phyloP scores from a whole-genome alignment of 192 early-diverging fungal genomes.

The Entomortierella beljakovae region DNA sequence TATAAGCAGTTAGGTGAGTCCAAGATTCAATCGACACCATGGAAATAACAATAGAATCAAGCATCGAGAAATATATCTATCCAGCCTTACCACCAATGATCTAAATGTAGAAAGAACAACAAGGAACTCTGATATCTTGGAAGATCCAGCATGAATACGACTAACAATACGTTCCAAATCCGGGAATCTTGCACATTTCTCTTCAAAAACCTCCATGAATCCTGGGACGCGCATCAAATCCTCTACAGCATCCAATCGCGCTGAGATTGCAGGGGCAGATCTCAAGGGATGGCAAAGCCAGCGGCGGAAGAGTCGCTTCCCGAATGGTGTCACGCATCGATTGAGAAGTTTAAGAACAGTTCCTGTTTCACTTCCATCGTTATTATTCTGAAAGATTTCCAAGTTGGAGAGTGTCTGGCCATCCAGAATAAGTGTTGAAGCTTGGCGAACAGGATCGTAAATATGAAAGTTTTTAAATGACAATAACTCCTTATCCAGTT shows the following conservation, averaged over 20 bases:
- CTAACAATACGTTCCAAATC: conserved; percentile 94
- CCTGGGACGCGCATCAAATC: conserved; percentile 72
- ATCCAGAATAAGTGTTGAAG: conserved; percentile 85
- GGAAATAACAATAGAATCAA: background rate
- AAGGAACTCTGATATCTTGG: conserved; percentile 89
- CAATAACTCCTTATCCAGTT: conserved; percentile 86
- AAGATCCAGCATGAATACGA: conserved; percentile 87
- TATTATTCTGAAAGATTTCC: conserved; percentile 89
- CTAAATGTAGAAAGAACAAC: conserved; percentile 69
- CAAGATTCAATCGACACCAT: too few species aligned
- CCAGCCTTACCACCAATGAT: conserved; percentile 58
- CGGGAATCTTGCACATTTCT: conserved; percentile 67
- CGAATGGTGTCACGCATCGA: conserved; percentile 90
- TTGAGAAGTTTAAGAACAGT: conserved; percentile 90
- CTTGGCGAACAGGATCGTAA: conserved; percentile 87
- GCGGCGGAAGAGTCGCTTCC: conserved; percentile 78
- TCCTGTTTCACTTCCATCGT: conserved; percentile 78
- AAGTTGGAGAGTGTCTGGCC: conserved; percentile 94
- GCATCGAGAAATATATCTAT: background rate
- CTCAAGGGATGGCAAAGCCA: conserved; percentile 95
- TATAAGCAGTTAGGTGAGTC: too few species aligned
- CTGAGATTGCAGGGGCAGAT: conserved; percentile 75
- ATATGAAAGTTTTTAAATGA: conserved; percentile 85
- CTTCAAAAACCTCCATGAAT: conserved; percentile 59
- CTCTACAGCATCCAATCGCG: conserved; percentile 89